phyloP scores from a whole-genome alignment of 2,329 filamentous ascomycete genomes.

The Coniochaeta sp. region DNA sequence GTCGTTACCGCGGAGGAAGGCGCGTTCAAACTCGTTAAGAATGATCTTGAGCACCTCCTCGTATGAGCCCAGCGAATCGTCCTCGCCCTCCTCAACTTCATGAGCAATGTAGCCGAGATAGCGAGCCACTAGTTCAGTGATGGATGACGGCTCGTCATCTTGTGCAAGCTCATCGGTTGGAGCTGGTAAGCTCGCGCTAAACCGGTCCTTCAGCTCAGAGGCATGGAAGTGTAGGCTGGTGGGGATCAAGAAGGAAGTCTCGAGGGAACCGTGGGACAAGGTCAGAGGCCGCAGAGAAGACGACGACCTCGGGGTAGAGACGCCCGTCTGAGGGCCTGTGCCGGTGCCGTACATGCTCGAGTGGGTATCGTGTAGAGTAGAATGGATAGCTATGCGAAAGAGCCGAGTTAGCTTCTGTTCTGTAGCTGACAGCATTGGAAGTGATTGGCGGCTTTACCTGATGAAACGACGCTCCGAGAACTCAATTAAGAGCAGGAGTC shows the following conservation, averaged over 20 bases:
- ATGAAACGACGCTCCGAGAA: slow-evolving; percentile 22
- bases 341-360: slow-evolving; percentile 76
- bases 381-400: slow-evolving; percentile 5
- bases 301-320: slow-evolving; percentile 91
- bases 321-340: slow-evolving; percentile 86
- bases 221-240: slow-evolving; percentile 95
- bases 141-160: slow-evolving; percentile 97
- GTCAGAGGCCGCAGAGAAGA: slow-evolving; percentile 87
- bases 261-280: slow-evolving; percentile 87
- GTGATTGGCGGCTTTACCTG: not conserved
- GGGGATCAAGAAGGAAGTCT: slow-evolving; percentile 91
- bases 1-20: slow-evolving; percentile 91
- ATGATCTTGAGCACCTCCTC: slow-evolving; percentile 88
- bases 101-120: slow-evolving; percentile 86
- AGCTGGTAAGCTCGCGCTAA: slow-evolving; percentile 74
- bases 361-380: slow-evolving; percentile 34
- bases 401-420: not conserved
- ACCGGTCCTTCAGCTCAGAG: slow-evolving; percentile 86
- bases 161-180: slow-evolving; percentile 96
- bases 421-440: not conserved
- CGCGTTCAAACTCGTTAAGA: slow-evolving; percentile 92
- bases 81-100: slow-evolving; percentile 88
- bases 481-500: slow-evolving; percentile 31
- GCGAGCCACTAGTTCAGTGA: slow-evolving; percentile 83
- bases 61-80: slow-evolving; percentile 80